Base-by-base conservation (phyloP, 2,329 filamentous ascomycete species). In the Fusarium sp. region DNA sequence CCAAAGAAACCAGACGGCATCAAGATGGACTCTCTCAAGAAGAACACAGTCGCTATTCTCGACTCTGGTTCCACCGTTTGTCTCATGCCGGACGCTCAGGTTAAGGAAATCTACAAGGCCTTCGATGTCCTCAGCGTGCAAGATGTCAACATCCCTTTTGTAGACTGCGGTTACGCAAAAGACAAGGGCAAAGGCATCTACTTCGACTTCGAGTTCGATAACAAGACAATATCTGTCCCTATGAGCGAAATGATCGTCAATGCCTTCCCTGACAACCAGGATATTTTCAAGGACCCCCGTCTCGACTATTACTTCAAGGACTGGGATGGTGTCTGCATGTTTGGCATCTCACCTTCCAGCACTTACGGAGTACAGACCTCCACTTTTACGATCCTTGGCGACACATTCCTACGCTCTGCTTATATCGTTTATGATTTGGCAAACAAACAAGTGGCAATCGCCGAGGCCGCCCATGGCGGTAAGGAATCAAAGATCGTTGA, bases 11-110 rank as follows among this genome's bases (percentile, higher is more conserved):
- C 71, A 29, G 47, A 64, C 13, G 59, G 78, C n/a, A 68, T 83
- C 52, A 77, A 80, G 20, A 74, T 83, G 25, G 57, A 72, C 29
- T 71, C 65, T 53, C 68, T 83, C 61, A 81, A 86, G 5, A 78
- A 86, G 25, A 80, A 86, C 12, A 91, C 90, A 18, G 84, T 94
- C 18, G 91, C 90, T 20, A 85, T 94, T 18, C 86, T 94, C 55
- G 92, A 94, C 79, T 92, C 91, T 1, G 92, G 92, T 44, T 91
- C 90, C 40, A 92, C 90, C 18, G 83, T 93, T 69, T 89, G 85
- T 74, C 91, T 92, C 71, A 81, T 94, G 2, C 92, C 92, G 1
- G 83, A 87, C 58, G 82, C 85, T 56, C 80, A 93, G 30, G 86
- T 86, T 15, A 66, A 80, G 27, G 75, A 82, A 58, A 79, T 90